Evolutionary conservation across 148 eudicot genomes (phyloP), one percentile per base, ranked within the genome.

Genomic region (Rheum nobile): DNA sequence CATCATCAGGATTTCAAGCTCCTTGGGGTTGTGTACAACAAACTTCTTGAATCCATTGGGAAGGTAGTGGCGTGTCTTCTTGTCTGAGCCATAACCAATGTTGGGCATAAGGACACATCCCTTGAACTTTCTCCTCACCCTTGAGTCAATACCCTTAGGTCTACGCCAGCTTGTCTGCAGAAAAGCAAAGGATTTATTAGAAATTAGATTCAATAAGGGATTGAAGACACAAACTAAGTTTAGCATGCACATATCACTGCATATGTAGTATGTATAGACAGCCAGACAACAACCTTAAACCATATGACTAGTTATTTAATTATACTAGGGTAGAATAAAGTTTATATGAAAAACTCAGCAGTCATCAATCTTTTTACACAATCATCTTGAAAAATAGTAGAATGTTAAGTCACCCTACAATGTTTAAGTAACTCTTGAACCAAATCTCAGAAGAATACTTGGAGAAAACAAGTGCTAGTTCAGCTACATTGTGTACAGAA

Each of bases 1-100:
- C 90, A 86, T 86, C 90, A 86, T 84, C 67, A 86, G 71, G 57
- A 86, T 26, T 72, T 84, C 86, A 57, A 86, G 84, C 54, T 86
- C 87, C 19, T 70, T 47, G 41, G 65, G 80, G 57, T 84, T 84
- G 83, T 86, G 83, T n/a, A 86, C 90, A 47, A 84, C 80, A 69
- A 84, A 86, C 75, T 86, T 84, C 83, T 87, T 84, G 78, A 86
- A 86, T 22, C 86, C 90, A 69, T 84, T 86, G 0, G 90, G 90
- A n/a, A 86, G 90, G 57, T 78, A 84, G 82, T 86, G 86, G 4
- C 83, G 84, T 3, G 87, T 86, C 82, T 86, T 86, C 79, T 84
- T 86, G 82, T 86, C 90, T 29, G 90, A 84, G 0, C 87, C 90
- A 14, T 84, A 86, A 19, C 87, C 90, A 37, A 84, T 82, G 75